These are phyloP conservation scores for Abrus precatorius DNA, from an alignment of 306 rosid genomes.

Conservation along the genomic window DNA sequence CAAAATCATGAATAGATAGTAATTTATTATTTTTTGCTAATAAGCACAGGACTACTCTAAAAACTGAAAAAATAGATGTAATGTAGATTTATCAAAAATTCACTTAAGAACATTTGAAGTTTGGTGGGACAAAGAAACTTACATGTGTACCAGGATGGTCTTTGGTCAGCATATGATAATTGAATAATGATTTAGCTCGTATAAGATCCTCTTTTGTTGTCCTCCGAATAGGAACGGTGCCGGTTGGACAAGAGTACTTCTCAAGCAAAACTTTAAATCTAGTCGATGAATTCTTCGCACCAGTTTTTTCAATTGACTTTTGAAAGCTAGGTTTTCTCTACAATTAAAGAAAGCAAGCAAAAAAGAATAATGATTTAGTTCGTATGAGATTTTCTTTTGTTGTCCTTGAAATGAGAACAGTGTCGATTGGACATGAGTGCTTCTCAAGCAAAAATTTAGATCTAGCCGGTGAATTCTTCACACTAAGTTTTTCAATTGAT, in stretches of 20 bases:
- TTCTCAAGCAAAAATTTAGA: background rate
- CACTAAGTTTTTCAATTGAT: background rate
- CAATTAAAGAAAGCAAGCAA: background rate
- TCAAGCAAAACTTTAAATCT: background rate
- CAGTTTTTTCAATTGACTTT: background rate
- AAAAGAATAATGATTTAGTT: background rate
- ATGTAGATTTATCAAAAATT: background rate
- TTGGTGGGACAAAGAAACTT: background rate
- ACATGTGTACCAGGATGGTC: background rate
- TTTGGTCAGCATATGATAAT: background rate
- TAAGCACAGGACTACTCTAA: background rate
- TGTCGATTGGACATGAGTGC: background rate
- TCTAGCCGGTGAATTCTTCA: background rate
- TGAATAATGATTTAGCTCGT: background rate
- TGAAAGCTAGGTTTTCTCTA: conserved; percentile 30
- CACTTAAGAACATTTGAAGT: background rate
- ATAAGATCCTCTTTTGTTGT: conserved; percentile 26
- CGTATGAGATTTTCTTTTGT: conserved; percentile 15
- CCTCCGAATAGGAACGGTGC: conserved; percentile 22
- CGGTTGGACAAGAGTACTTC: background rate
- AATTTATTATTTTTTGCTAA: too few species aligned
- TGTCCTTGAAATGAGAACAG: conserved; percentile 25
- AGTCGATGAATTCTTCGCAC: background rate
- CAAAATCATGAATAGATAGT: background rate
- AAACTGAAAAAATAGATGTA: background rate